Conservation (phyloP, 2,329 filamentous ascomycete species). For the Penicillium sp. region DNA sequence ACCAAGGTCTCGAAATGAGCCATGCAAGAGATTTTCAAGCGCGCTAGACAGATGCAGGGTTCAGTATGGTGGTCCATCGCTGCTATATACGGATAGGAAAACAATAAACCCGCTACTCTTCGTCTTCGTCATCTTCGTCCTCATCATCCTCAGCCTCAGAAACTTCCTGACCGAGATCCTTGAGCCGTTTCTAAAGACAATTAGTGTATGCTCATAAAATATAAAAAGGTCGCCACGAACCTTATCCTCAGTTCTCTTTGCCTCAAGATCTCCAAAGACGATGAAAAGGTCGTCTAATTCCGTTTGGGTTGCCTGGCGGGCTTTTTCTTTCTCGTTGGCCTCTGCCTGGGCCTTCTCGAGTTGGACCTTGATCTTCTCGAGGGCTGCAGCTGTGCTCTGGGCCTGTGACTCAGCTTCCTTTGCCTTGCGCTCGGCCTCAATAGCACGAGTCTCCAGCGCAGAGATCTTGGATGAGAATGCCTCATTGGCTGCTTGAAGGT, state of each 20-base stretch:
- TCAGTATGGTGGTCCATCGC: not conserved
- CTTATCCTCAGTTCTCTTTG: slow-evolving; percentile 76
- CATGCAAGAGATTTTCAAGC: not conserved
- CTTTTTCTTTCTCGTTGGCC: slow-evolving; percentile 59
- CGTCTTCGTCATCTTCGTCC: slow-evolving; percentile 56
- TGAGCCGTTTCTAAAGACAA: slow-evolving; percentile 61
- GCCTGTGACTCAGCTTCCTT: slow-evolving; percentile 44
- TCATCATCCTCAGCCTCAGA: slow-evolving; percentile 76
- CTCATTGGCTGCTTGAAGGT: slow-evolving; percentile 61
- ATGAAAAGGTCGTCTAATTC: slow-evolving; percentile 82
- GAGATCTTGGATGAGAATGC: slow-evolving; percentile 52
- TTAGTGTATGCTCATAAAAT: slow-evolving; percentile 17
- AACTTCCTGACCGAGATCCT: slow-evolving; percentile 68
- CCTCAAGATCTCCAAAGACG: slow-evolving; percentile 78
- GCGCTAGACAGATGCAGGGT: not conserved
- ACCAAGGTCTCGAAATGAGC: not conserved
- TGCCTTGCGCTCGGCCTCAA: slow-evolving; percentile 39
- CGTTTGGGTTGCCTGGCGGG: slow-evolving; percentile 66
- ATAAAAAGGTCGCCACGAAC: slow-evolving; percentile 51
- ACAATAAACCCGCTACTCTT: slow-evolving; percentile 47
- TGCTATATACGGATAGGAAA: slow-evolving; percentile 14
- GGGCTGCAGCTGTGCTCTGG: slow-evolving; percentile 56
- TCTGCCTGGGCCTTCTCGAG: slow-evolving; percentile 40
- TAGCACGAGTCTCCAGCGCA: slow-evolving; percentile 56
- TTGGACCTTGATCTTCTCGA: slow-evolving; percentile 49